These are phyloP conservation scores for Solanum paucissectum DNA, from an alignment of 257 asterid species.

Conservation along the genomic window DNA sequence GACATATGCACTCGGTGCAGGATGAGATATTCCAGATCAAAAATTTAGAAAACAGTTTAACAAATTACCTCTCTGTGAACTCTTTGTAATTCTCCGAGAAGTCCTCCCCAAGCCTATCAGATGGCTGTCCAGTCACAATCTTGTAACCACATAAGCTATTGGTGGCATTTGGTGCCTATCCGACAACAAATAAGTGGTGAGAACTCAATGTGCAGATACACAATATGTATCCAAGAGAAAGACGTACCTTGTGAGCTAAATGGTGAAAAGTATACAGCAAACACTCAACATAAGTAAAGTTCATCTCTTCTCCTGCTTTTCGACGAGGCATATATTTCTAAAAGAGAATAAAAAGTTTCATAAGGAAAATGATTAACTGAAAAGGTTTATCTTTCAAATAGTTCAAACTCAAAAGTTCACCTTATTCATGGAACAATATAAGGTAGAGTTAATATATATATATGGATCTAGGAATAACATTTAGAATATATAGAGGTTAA, in stretches of 20 bases:
- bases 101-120: slow-evolving; percentile 98
- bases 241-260: slow-evolving; percentile 69
- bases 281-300: slow-evolving; percentile 85
- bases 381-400: background rate
- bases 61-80: slow-evolving; percentile 62
- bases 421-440: background rate
- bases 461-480: background rate
- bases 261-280: slow-evolving; percentile 80
- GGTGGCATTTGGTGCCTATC: slow-evolving; percentile 88
- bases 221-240: slow-evolving; percentile 3
- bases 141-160: slow-evolving; percentile 90
- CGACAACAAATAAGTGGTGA: slow-evolving; percentile 10
- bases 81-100: slow-evolving; percentile 69
- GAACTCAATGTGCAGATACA: slow-evolving; percentile 1
- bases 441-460: background rate
- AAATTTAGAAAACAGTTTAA: background rate
- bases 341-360: background rate
- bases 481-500: background rate
- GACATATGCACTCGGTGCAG: background rate
- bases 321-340: slow-evolving; percentile 82
- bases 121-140: slow-evolving; percentile 95
- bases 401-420: background rate
- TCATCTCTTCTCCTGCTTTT: slow-evolving; percentile 81
- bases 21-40: background rate
- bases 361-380: background rate